Evolutionary conservation across 1,139 yeast genomes (phyloP), one percentile per base, ranked within the genome.

Genomic region (Candida frijolesensis): DNA sequence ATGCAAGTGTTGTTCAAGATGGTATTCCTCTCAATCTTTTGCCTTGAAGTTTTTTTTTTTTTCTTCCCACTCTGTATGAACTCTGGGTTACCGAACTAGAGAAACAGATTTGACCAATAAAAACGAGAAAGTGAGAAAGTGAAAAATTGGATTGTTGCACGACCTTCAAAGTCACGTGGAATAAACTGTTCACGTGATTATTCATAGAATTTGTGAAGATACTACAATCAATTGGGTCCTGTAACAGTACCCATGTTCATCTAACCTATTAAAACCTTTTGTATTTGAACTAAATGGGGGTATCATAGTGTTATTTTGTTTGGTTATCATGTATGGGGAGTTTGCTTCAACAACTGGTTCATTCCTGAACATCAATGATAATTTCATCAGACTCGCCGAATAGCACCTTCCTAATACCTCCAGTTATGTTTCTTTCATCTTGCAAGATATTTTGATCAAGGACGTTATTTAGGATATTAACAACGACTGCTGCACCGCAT

Each of bases 31-130:
- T 11, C 19, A 27, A 40, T 43, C 35, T 44, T 38, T 15, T 18
- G 35, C 39, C n/a, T 39, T 25, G 38, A 29, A 18, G 19, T 19
- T 34, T 32, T 40, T 40, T 30, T 18, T 7, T 32, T 22, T 22
- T 43, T 18, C 18, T 33, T 40, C 44, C 15, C 41, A 25, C 25
- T 41, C 22, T 19, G 16, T 38, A 9, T 2, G 15, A 10, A n/a
- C 27, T 22, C 16, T 15, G 14, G 19, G 30, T 38, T 38, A 38
- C 42, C 42, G 42, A 38, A 22, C 18, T 38, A 37, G 25, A 11
- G 22, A 38, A 38, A 22, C 9, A 22, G 42, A 38, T 38, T 38
- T 15, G 42, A 38, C 42, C 42, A 38, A 38, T 38, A 29, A 38
- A 38, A 38, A 19, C 12, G 41, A 38, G 41, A 35, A 37, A 37